phyloP scores from a whole-genome alignment of 140 eudicot species.

The Flaveria floridana region DNA sequence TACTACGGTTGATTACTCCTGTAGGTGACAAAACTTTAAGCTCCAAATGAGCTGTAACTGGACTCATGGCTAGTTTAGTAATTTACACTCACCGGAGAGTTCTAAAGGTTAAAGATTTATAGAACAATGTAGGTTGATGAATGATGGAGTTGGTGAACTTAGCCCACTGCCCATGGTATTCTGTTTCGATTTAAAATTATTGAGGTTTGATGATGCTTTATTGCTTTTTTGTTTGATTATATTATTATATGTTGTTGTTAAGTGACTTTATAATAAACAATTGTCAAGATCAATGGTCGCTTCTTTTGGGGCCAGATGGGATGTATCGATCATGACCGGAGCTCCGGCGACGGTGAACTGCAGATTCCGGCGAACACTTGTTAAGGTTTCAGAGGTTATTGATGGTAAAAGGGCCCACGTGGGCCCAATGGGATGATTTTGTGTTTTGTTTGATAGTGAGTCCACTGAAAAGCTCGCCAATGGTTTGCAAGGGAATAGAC shows the following conservation, averaged over 20 bases:
- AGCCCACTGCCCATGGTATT: slow-evolving; percentile 64
- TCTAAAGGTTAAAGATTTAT: background rate
- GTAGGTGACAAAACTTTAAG: slow-evolving; percentile 53
- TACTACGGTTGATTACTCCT: slow-evolving; percentile 43
- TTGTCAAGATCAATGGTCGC: slow-evolving; percentile 24
- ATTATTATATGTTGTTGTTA: background rate
- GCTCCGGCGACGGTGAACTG: slow-evolving; percentile 22
- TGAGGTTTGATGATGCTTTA: slow-evolving; percentile 27
- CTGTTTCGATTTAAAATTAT: slow-evolving; percentile 42
- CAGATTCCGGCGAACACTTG: slow-evolving; percentile 35
- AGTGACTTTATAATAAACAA: background rate
- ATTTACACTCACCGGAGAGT: background rate
- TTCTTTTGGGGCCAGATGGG: slow-evolving; percentile 22
- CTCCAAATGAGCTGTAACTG: slow-evolving; percentile 44
- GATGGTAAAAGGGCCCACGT: slow-evolving; percentile 8
- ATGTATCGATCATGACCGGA: slow-evolving; percentile 29
- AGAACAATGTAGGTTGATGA: slow-evolving; percentile 13
- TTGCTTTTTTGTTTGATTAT: slow-evolving; percentile 29
- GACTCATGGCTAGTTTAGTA: slow-evolving; percentile 46
- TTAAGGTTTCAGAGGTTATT: slow-evolving; percentile 28
- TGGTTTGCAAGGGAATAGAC: slow-evolving; percentile 28
- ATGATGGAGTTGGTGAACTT: slow-evolving; percentile 60
- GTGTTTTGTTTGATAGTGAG: slow-evolving; percentile 32
- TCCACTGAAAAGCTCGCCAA: slow-evolving; percentile 36
- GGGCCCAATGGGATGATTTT: slow-evolving; percentile 22